These are phyloP conservation scores for Sicyos baderoa DNA, from an alignment of 306 rosid genomes.

Conservation along the genomic window DNA sequence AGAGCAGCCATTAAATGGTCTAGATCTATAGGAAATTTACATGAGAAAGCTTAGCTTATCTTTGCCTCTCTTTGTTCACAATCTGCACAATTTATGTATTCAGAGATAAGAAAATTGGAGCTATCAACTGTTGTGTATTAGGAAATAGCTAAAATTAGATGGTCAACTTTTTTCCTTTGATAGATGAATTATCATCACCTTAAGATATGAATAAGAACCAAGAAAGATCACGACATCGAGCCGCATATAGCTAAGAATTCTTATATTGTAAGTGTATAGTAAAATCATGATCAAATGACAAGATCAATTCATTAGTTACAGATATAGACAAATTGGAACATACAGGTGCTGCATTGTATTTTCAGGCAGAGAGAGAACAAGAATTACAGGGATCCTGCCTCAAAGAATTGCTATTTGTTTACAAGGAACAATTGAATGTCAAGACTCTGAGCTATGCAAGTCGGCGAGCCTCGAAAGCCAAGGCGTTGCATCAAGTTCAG, in stretches of 20 bases:
- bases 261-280: background rate
- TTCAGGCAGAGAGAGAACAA: background rate
- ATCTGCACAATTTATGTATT: background rate
- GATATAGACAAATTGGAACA: background rate
- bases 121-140: background rate
- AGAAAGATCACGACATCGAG: background rate
- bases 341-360: background rate
- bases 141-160: constrained; percentile 5
- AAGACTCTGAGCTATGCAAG: background rate
- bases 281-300: background rate
- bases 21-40: constrained; percentile 12
- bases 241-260: background rate
- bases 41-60: constrained; percentile 14
- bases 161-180: background rate
- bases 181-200: background rate
- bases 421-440: background rate
- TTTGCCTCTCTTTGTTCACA: background rate
- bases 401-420: background rate
- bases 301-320: background rate
- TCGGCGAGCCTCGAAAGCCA: constrained; percentile 1
- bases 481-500: constrained; percentile 23
- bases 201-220: background rate
- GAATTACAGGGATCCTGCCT: background rate
- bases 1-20: constrained; percentile 42
- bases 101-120: background rate